Conservation (phyloP, 176 grass and related monocot genomes). For the Areca catechu region DNA sequence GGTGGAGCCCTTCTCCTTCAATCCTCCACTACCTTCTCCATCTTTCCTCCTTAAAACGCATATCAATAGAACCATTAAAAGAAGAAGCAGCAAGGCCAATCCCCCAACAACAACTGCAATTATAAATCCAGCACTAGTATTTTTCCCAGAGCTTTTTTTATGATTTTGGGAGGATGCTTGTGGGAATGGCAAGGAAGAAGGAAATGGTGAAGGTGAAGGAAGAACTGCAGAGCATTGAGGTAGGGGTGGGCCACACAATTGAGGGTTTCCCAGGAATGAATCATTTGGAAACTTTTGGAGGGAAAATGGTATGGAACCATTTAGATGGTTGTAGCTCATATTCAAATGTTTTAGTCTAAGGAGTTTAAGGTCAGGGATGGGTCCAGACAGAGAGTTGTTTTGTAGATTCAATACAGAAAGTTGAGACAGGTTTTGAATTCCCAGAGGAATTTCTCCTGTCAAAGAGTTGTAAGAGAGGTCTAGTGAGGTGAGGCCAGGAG, state of each 20-base stretch:
- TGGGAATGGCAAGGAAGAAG: conserved; percentile 33
- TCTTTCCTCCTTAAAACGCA: conserved; percentile 72
- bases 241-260: conserved; percentile 70
- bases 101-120: conserved; percentile 49
- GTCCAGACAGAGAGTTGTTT: conserved; percentile 58
- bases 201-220: conserved; percentile 26
- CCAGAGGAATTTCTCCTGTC: conserved; percentile 51
- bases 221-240: conserved; percentile 41
- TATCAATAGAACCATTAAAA: conserved; percentile 36
- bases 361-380: conserved; percentile 69
- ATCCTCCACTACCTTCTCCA: conserved; percentile 29
- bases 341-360: conserved; percentile 62
- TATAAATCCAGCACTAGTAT: conserved; percentile 45
- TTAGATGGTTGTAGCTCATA: conserved; percentile 66
- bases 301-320: conserved; percentile 63
- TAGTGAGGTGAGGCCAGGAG: conserved; percentile 43
- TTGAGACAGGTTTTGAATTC: conserved; percentile 59
- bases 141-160: conserved; percentile 28
- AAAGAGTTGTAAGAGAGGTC: conserved; percentile 92
- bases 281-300: conserved; percentile 59
- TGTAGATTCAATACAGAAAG: conserved; percentile 57
- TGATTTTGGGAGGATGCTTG: conserved; percentile 27
- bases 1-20: conserved; percentile 22
- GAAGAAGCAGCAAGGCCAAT: conserved; percentile 56
- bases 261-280: conserved; percentile 69